Conservation (phyloP, 139 green algal genomes). For the Pedinophyceae sp. region DNA sequence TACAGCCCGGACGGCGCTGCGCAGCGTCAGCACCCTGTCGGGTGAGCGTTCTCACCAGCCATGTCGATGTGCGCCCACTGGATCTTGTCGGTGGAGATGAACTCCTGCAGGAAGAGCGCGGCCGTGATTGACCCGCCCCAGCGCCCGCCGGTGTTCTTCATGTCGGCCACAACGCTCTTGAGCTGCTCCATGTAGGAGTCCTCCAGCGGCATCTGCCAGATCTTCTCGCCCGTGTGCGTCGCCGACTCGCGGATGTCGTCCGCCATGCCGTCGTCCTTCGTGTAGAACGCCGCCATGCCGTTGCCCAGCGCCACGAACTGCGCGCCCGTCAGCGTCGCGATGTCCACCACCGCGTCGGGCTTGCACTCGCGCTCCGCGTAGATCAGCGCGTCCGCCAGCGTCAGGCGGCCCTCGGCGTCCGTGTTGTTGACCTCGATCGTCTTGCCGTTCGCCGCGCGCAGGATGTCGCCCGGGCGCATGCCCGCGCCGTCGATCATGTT, state of each 20-base stretch:
- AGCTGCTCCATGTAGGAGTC: constrained; percentile 60
- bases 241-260: constrained; percentile 12
- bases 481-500: constrained; percentile 88
- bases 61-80: constrained; percentile 92
- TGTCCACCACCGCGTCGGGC: constrained; percentile 59
- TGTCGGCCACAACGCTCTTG: constrained; percentile 60
- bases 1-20: neutral
- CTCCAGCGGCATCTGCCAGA: constrained; percentile 93
- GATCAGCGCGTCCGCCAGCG: constrained; percentile 82
- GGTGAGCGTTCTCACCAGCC: constrained; percentile 28
- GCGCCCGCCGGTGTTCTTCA: constrained; percentile 65
- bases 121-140: constrained; percentile 77
- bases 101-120: constrained; percentile 82
- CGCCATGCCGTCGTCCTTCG: constrained; percentile 20
- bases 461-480: constrained; percentile 82
- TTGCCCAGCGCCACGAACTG: constrained; percentile 82
- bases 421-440: constrained; percentile 83
- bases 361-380: constrained; percentile 75
- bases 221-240: constrained; percentile 40
- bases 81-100: constrained; percentile 45
- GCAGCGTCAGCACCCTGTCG: neutral
- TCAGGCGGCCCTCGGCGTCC: constrained; percentile 84
- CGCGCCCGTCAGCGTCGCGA: constrained; percentile 90
- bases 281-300: constrained; percentile 53
- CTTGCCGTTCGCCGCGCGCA: constrained; percentile 80